Conservation (phyloP, 108 stramenopile species). For the Conticribra weissflogii region DNA sequence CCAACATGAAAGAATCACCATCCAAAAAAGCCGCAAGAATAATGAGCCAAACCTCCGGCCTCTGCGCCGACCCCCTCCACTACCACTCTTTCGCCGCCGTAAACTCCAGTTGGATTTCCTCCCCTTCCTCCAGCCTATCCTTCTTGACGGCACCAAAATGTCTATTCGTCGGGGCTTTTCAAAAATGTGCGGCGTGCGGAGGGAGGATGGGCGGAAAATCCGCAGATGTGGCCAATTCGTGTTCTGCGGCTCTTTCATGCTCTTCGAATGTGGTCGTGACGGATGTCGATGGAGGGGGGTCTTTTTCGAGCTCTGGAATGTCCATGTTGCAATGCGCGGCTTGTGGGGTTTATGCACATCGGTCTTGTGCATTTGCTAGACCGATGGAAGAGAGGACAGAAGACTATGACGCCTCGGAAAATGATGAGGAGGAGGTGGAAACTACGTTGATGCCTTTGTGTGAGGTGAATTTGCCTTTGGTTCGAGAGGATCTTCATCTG, state of each 20-base stretch:
- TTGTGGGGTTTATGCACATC: conserved; percentile 76
- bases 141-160: conserved; percentile 38
- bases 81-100: conserved; percentile 71
- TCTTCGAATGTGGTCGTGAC: neutral
- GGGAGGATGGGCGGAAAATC: conserved; percentile 41
- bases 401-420: neutral
- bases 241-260: neutral
- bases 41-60: conserved; percentile 31
- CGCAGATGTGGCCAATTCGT: neutral
- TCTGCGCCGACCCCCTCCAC: conserved; percentile 60
- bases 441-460: conserved; percentile 9
- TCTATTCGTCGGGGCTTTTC: conserved; percentile 51
- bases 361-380: conserved; percentile 62
- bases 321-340: conserved; percentile 65
- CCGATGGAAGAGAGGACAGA: neutral
- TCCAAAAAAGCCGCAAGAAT: conserved; percentile 32
- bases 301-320: conserved; percentile 7
- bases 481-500: conserved; percentile 13
- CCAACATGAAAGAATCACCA: conserved; percentile 11
- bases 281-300: conserved; percentile 7
- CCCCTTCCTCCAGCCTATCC: conserved; percentile 20
- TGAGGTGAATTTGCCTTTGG: conserved; percentile 27
- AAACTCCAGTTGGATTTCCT: neutral
- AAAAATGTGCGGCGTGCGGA: conserved; percentile 61
- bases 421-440: neutral